Evolutionary conservation across 345 rosid genomes (phyloP), one percentile per base, ranked within the genome.

Genomic region (Iberis pinnata): DNA sequence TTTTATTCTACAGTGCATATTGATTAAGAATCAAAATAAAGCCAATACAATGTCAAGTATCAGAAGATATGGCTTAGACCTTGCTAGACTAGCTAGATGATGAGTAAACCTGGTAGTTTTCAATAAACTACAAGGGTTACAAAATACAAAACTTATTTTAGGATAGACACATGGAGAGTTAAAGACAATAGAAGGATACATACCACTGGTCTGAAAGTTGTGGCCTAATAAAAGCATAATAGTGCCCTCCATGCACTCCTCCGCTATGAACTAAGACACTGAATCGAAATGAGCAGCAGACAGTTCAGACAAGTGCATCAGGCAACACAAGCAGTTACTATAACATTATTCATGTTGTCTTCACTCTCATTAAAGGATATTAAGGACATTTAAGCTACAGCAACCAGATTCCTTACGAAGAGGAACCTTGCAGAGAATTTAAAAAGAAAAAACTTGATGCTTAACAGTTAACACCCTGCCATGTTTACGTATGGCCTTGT

Each of bases 251-350:
- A 56, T 89, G 97, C 61, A 89, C 83, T 42, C 97, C 97, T 56
- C 97, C 97, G 24, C 97, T 89, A 43, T 89, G 97, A 76, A 89
- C 97, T 73, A 89, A 75, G 60, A 89, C 97, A 57, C 97, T 89
- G 79, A 56, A 64, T 13, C 52, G 47, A 50, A 43, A 49, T 16
- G 61, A 44, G 49, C 6, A 61, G 37, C 41, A 65, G n/a, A 49
- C 35, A 13, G 39, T 7, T 42, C 50, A 70, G 29, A 43, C 46
- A 58, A 43, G 22, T 43, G 26, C 14, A 50, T 17, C 9, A 18
- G 20, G 53, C 13, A 63, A 29, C 35, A 39, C 22, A 40, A 26
- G 33, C 5, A 29, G 36, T 18, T 19, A 29, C 18, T 12, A 15
- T 7, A 64, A 20, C 25, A 41, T 22, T 20, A 47, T 31, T 39